phyloP scores from a whole-genome alignment of 108 stramenopile species.

The Skeletonema tropicum region DNA sequence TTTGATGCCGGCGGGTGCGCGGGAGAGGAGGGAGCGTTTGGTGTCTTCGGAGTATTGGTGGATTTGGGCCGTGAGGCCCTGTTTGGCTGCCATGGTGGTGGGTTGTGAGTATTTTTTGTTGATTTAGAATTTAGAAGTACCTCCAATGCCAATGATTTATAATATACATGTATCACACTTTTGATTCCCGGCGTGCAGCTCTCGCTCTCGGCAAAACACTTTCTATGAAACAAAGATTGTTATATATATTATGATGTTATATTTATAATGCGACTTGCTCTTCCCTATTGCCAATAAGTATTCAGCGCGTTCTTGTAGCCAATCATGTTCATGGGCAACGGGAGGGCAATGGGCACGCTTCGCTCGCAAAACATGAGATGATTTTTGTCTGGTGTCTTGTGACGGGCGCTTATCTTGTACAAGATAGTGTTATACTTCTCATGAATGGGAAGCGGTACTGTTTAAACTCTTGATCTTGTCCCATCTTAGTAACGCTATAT shows the following conservation, averaged over 20 bases:
- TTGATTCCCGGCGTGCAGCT: neutral
- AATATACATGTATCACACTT: neutral
- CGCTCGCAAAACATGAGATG: too few relatives aligned
- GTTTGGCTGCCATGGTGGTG: conserved; percentile 82
- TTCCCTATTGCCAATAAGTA: too few relatives aligned
- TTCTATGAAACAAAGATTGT: neutral
- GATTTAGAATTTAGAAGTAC: neutral
- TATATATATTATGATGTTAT: neutral
- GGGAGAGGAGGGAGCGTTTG: conserved; percentile 78
- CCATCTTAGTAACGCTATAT: too few relatives aligned
- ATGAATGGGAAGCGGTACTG: too few relatives aligned
- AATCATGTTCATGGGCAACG: too few relatives aligned
- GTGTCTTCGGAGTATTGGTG: conserved; percentile 88
- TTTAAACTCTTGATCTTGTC: too few relatives aligned
- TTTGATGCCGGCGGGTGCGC: conserved; percentile 63
- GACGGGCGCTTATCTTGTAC: too few relatives aligned
- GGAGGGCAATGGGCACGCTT: too few relatives aligned
- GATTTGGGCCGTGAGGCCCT: conserved; percentile 85
- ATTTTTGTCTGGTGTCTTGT: too few relatives aligned
- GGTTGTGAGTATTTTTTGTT: neutral
- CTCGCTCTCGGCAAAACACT: neutral
- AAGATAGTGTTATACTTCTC: too few relatives aligned
- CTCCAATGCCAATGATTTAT: neutral
- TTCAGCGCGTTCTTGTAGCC: too few relatives aligned
- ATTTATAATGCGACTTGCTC: too few relatives aligned